Percentiles rank a stretch among this genome's conserved stretches.
These are phyloP conservation scores for Scytalidium sp. DNA, from an alignment of 2,329 filamentous ascomycete species.

Conservation along the genomic window DNA sequence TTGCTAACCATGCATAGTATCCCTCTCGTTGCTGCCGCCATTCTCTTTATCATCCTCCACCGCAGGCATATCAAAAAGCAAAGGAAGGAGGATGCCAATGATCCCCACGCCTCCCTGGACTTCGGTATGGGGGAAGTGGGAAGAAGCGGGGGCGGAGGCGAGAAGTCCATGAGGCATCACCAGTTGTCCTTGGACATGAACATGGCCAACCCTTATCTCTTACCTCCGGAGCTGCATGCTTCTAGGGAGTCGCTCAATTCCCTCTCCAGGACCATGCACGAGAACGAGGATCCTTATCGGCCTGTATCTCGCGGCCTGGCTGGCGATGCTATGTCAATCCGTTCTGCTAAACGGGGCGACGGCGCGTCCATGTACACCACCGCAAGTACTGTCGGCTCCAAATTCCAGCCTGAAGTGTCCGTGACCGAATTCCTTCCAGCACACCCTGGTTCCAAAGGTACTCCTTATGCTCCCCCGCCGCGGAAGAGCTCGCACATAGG, in stretches of 20 bases:
- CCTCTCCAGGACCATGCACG: slow-evolving; percentile 70
- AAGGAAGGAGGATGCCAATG: slow-evolving; percentile 73
- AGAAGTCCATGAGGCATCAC: slow-evolving; percentile 38
- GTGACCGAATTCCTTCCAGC: slow-evolving; percentile 23
- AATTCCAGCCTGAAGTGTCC: slow-evolving; percentile 18
- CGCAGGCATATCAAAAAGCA: slow-evolving; percentile 72
- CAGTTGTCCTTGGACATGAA: slow-evolving; percentile 63
- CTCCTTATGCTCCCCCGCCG: slow-evolving; percentile 27
- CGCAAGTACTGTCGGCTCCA: slow-evolving; percentile 29
- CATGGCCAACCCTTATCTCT: slow-evolving; percentile 85
- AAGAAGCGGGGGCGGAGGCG: slow-evolving; percentile 27
- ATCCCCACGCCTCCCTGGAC: slow-evolving; percentile 88
- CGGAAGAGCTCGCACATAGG: slow-evolving; percentile 45
- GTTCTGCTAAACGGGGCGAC: slow-evolving; percentile 40
- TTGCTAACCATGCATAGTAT: slow-evolving; percentile 52
- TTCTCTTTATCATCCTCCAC: slow-evolving; percentile 74
- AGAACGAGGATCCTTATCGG: slow-evolving; percentile 83
- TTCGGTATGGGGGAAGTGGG: slow-evolving; percentile 71
- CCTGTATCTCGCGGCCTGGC: slow-evolving; percentile 54
- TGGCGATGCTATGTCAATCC: slow-evolving; percentile 54
- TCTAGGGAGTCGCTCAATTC: slow-evolving; percentile 87
- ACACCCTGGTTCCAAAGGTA: slow-evolving; percentile 19
- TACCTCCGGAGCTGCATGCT: slow-evolving; percentile 76
- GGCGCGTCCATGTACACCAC: slow-evolving; percentile 45
- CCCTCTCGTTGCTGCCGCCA: slow-evolving; percentile 64